A percentile compares a stretch with the other conserved stretches of the same genome.
These are phyloP conservation scores for Thecaphora thlaspeos DNA, from an alignment of 1,284 basidiomycete species.

Conservation along the genomic window DNA sequence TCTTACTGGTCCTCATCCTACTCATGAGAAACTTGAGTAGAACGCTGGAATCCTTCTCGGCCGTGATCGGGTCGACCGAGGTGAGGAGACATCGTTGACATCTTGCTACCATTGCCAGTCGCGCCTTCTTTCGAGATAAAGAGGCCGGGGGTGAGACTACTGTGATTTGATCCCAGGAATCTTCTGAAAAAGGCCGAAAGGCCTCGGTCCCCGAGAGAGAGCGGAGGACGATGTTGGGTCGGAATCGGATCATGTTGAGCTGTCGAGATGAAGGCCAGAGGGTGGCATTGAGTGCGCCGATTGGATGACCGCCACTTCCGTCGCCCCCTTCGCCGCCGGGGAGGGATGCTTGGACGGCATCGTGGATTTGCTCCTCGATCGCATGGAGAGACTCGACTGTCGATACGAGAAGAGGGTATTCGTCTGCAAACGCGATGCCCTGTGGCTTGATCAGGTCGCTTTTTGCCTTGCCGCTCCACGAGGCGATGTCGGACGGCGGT, in stretches of 20 bases:
- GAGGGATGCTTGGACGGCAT: constrained; percentile 6
- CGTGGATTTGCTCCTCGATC: constrained; percentile 18
- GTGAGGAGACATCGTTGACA: constrained; percentile 45
- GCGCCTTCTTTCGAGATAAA: background rate
- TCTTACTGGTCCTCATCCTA: constrained; percentile 32
- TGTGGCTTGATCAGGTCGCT: constrained; percentile 18
- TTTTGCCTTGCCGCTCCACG: constrained; percentile 1
- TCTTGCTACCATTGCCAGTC: constrained; percentile 35
- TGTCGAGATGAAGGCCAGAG: constrained; percentile 6
- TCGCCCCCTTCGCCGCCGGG: background rate
- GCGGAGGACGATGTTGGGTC: constrained; percentile 40
- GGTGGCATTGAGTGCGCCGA: constrained; percentile 5
- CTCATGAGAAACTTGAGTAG: constrained; percentile 34
- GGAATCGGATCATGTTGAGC: constrained; percentile 31
- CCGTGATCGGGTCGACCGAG: constrained; percentile 39
- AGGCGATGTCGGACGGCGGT: constrained; percentile 13
- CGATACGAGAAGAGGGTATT: constrained; percentile 43
- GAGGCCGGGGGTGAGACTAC: constrained; percentile 6
- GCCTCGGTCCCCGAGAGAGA: background rate
- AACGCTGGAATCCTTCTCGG: constrained; percentile 33
- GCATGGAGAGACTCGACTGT: constrained; percentile 24
- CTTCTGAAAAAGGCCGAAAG: constrained; percentile 25
- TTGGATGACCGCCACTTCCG: constrained; percentile 13
- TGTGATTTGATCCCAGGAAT: constrained; percentile 39
- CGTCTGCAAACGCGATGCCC: constrained; percentile 45